phyloP scores from a whole-genome alignment of 2,329 filamentous ascomycete genomes.

The Thelonectria discophora region DNA sequence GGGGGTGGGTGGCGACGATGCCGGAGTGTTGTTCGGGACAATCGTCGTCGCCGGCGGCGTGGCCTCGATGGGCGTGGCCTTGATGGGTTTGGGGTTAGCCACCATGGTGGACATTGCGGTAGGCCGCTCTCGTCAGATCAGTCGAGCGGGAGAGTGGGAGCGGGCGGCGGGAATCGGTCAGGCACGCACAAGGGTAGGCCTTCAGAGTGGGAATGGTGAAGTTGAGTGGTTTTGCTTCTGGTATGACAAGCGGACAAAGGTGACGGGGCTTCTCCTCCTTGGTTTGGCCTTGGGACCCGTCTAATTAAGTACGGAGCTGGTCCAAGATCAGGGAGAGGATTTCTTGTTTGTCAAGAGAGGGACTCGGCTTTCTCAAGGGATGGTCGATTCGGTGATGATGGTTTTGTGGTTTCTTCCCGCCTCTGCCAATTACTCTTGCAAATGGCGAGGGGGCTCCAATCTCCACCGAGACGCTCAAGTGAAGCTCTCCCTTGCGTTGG shows the following conservation, averaged over 20 bases:
- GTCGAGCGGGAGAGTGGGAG: not conserved
- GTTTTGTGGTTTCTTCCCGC: too few species aligned
- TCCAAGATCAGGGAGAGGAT: not conserved
- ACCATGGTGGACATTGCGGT: not conserved
- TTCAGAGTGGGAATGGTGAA: not conserved
- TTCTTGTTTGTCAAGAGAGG: not conserved
- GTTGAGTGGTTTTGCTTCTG: too few species aligned
- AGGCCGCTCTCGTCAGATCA: not conserved
- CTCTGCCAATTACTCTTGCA: not conserved
- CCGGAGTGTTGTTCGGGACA: too few species aligned
- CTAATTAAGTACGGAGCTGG: not conserved
- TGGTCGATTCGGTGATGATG: too few species aligned
- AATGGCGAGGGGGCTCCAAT: not conserved
- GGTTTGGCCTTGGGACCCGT: not conserved
- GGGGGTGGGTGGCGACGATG: not conserved
- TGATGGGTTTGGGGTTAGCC: not conserved
- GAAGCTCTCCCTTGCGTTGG: not conserved
- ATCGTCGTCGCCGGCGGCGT: too few species aligned
- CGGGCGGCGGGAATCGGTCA: not conserved
- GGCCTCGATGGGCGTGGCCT: not conserved
- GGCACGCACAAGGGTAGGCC: too few species aligned
- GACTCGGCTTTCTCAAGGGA: too few species aligned
- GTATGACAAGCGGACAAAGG: too few species aligned
- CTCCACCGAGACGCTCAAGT: not conserved
- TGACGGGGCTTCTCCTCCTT: too few species aligned